Evolutionary conservation across 495 filamentous ascomycete genomes (phyloP).

Genomic region (Parachaetomium inaequale): DNA sequence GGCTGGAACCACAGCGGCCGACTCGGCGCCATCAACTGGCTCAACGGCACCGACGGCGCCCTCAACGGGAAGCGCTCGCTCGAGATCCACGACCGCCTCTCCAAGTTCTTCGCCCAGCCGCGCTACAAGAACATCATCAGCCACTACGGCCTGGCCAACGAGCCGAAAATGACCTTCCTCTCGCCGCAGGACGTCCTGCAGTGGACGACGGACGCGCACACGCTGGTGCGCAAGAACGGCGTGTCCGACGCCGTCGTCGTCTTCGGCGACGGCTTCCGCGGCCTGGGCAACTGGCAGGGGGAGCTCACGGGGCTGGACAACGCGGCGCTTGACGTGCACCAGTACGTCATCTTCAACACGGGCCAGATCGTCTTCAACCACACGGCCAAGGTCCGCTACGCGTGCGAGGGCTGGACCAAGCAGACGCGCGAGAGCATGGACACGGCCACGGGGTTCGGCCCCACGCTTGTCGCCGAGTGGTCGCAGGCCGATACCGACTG

Average conservation of each 20-base stretch:
- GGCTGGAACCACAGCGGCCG: constrained; percentile 87
- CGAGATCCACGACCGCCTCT: constrained; percentile 76
- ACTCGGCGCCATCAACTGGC: constrained; percentile 68
- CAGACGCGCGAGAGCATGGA: constrained; percentile 70
- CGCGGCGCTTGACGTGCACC: constrained; percentile 86
- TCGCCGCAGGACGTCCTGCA: constrained; percentile 55
- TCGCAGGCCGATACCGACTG: constrained; percentile 98
- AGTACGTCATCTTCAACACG: constrained; percentile 85
- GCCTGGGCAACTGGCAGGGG: constrained; percentile 74
- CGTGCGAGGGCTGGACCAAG: constrained; percentile 78
- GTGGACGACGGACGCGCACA: constrained; percentile 65
- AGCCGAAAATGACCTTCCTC: constrained; percentile 74
- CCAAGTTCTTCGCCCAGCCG: constrained; percentile 78
- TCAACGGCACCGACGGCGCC: constrained; percentile 68
- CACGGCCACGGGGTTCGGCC: constrained; percentile 79
- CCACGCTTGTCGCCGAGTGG: constrained; percentile 97
- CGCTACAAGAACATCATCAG: constrained; percentile 79
- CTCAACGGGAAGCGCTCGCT: constrained; percentile 70
- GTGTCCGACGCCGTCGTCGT: constrained; percentile 59
- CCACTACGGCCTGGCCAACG: constrained; percentile 84
- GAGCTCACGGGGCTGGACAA: constrained; percentile 53
- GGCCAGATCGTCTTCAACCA: constrained; percentile 70
- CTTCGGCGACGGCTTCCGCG: constrained; percentile 82
- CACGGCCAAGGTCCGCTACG: constrained; percentile 71
- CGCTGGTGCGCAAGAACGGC: constrained; percentile 66